phyloP scores from a whole-genome alignment of 768 basidiomycete species.

The Sporobolomyces roseus region DNA sequence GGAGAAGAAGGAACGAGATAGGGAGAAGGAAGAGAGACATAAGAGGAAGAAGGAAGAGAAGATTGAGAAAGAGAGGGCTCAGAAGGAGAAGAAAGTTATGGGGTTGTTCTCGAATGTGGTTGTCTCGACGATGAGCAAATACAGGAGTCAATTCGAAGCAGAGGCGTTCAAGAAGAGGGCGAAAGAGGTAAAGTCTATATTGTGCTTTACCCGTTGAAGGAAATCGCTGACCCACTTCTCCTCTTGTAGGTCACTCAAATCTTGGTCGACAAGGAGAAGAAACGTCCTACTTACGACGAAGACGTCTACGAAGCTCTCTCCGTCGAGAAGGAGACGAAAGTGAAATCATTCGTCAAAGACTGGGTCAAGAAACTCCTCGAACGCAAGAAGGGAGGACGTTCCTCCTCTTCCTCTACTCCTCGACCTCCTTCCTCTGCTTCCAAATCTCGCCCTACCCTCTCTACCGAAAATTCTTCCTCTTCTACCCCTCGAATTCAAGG shows the following conservation, averaged over 20 bases:
- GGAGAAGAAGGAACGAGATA: conserved; percentile 34
- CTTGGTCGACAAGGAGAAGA: conserved; percentile 94
- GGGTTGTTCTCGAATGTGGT: conserved; percentile 85
- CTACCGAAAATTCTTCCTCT: too few species aligned
- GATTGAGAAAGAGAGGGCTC: conserved; percentile 28
- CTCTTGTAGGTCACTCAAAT: conserved; percentile 67
- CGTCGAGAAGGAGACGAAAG: conserved; percentile 80
- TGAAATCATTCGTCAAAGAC: conserved; percentile 89
- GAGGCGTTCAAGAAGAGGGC: conserved; percentile 92
- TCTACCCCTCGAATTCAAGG: neutral
- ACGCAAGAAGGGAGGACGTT: conserved; percentile 20
- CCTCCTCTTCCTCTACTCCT: neutral
- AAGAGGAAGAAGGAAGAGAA: conserved; percentile 57
- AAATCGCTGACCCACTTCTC: too few species aligned
- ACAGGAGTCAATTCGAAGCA: conserved; percentile 64
- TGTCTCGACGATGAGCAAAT: conserved; percentile 87
- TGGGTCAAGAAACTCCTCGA: conserved; percentile 70
- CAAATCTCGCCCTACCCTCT: too few species aligned
- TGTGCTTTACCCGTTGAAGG: too few species aligned
- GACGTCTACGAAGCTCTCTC: conserved; percentile 68
- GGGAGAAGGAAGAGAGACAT: conserved; percentile 32
- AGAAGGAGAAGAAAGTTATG: conserved; percentile 68
- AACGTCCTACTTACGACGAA: conserved; percentile 72
- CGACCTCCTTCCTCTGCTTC: neutral
- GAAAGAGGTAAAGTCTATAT: conserved; percentile 91